Evolutionary conservation across 1,139 yeast genomes (phyloP).

Genomic region (Pichia sp.): DNA sequence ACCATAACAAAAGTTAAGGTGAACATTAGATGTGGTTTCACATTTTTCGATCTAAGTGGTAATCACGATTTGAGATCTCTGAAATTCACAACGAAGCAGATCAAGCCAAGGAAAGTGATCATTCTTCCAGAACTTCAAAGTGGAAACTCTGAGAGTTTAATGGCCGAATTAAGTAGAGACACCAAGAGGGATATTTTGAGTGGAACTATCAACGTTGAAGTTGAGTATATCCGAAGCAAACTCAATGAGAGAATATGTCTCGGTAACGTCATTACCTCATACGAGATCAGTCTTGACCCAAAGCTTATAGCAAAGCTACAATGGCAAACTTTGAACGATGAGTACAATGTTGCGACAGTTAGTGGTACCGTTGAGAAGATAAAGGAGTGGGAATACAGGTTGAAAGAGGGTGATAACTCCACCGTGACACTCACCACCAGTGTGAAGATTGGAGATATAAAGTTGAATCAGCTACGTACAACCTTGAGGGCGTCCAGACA

Average conservation of each 20-base stretch:
- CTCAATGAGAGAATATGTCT: constrained; percentile 41
- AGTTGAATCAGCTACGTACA: constrained; percentile 73
- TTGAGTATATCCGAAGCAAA: constrained; percentile 27
- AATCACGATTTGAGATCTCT: constrained; percentile 79
- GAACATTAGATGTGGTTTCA: constrained; percentile 59
- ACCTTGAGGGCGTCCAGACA: constrained; percentile 52
- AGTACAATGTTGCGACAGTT: constrained; percentile 77
- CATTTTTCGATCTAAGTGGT: constrained; percentile 80
- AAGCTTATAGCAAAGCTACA: constrained; percentile 51
- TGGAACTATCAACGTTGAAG: constrained; percentile 12
- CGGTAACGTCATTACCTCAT: constrained; percentile 59
- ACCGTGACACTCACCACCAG: constrained; percentile 16
- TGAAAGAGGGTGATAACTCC: constrained; percentile 12
- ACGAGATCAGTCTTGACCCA: constrained; percentile 67
- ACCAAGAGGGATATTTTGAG: constrained; percentile 4
- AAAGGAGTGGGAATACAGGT: constrained; percentile 16
- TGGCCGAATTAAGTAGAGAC: constrained; percentile 17
- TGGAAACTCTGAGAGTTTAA: constrained; percentile 16
- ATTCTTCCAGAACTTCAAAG: constrained; percentile 30
- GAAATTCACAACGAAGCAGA: constrained; percentile 66
- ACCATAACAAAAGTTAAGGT: constrained; percentile 38
- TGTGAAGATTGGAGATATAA: constrained; percentile 83
- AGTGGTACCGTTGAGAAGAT: constrained; percentile 44
- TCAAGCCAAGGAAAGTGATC: constrained; percentile 73
- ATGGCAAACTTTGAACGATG: constrained; percentile 85